These are phyloP conservation scores for Aspergillus quadrilineatus DNA, from an alignment of 2,329 filamentous ascomycete genomes.

Conservation along the genomic window DNA sequence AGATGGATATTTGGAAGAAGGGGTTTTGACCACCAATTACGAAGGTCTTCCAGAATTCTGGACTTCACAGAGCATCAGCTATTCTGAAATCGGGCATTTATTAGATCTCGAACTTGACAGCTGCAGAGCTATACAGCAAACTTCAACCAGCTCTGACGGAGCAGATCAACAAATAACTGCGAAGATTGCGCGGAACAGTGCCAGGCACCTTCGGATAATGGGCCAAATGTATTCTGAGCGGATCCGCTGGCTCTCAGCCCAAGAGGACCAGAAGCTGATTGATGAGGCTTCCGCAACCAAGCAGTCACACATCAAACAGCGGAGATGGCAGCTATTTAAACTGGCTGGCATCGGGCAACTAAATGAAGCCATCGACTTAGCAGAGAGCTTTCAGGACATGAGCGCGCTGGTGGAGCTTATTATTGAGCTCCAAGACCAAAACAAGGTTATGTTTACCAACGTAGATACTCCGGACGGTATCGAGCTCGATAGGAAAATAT, in stretches of 20 bases:
- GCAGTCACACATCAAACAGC: constrained; percentile 41
- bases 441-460: constrained; percentile 22
- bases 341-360: constrained; percentile 54
- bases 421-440: constrained; percentile 43
- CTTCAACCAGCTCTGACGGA: constrained; percentile 27
- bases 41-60: constrained; percentile 75
- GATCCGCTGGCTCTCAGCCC: constrained; percentile 57
- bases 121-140: constrained; percentile 37
- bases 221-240: constrained; percentile 62
- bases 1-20: constrained; percentile 63
- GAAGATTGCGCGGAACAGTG: constrained; percentile 53
- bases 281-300: constrained; percentile 52
- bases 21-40: constrained; percentile 64
- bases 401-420: constrained; percentile 57
- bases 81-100: constrained; percentile 39
- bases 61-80: constrained; percentile 63
- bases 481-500: constrained; percentile 39
- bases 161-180: constrained; percentile 38
- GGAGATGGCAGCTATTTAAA: constrained; percentile 49
- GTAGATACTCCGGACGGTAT: constrained; percentile 16
- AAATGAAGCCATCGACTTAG: constrained; percentile 59
- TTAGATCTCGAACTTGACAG: constrained; percentile 43
- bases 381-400: constrained; percentile 64
- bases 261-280: constrained; percentile 50
- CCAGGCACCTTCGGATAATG: constrained; percentile 56